Conservation (phyloP, 306 rosid genomes). For the Boehmeria nivea region DNA sequence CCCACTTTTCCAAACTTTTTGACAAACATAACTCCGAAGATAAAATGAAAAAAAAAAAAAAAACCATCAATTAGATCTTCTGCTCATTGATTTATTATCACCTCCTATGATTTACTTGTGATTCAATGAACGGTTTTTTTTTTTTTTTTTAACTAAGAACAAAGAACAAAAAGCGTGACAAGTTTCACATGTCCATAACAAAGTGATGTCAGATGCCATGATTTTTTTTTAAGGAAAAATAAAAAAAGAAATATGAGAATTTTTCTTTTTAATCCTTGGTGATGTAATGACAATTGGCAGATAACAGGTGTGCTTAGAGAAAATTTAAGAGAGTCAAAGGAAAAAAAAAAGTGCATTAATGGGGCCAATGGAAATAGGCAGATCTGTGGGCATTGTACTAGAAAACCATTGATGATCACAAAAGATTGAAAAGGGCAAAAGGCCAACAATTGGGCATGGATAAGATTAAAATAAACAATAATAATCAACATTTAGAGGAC, state of each 20-base stretch:
- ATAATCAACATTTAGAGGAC: not conserved
- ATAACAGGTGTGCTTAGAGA: no score
- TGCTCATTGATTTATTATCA: no score
- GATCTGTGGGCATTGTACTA: conserved; percentile 13
- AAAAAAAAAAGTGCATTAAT: not conserved
- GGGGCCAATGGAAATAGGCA: not conserved
- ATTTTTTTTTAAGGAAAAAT: not conserved
- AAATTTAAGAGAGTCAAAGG: no score
- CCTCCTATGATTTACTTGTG: not conserved
- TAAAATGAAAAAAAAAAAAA: not conserved
- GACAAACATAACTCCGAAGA: not conserved
- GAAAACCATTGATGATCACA: conserved; percentile 3
- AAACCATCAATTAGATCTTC: not conserved
- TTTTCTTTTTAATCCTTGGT: no score
- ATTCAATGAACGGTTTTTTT: not conserved
- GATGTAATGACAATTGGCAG: not conserved
- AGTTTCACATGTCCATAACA: conserved; percentile 4
- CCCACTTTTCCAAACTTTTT: conserved; percentile 4
- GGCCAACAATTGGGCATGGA: conserved; percentile 17
- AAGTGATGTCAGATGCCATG: conserved; percentile 5
- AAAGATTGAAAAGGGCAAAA: not conserved
- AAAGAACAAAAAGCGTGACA: conserved; percentile 1
- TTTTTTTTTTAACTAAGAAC: not conserved
- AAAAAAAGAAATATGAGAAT: not conserved
- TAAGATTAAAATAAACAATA: conserved; percentile 14